These are phyloP conservation scores for Saccharomyces hybrid DNA, from an alignment of 1,139 yeast species.

Conservation along the genomic window DNA sequence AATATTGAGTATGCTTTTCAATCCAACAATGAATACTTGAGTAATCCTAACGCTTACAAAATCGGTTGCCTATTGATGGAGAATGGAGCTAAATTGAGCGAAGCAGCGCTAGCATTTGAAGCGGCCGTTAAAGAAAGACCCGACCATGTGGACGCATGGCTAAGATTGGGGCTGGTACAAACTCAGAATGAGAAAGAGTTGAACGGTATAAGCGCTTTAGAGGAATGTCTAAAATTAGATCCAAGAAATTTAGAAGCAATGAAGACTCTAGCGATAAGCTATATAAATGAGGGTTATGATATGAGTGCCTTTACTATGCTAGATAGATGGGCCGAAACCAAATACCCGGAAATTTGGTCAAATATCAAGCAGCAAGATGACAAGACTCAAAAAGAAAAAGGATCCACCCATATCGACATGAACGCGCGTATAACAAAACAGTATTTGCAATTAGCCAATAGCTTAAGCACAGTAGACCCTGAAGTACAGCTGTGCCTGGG, in stretches of 20 bases:
- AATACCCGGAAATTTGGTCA: conserved; percentile 55
- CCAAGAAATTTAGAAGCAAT: conserved; percentile 74
- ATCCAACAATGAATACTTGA: conserved; percentile 66
- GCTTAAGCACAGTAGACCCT: conserved; percentile 84
- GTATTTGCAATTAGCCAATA: conserved; percentile 77
- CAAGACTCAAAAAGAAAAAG: conserved; percentile 42
- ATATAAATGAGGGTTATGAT: conserved; percentile 94
- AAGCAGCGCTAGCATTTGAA: conserved; percentile 94
- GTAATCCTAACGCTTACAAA: conserved; percentile 78
- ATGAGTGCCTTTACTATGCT: conserved; percentile 92
- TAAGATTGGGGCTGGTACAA: conserved; percentile 85
- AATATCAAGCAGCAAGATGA: conserved; percentile 33
- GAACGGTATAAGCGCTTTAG: conserved; percentile 87
- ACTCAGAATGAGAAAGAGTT: conserved; percentile 95
- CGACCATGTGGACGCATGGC: conserved; percentile 84
- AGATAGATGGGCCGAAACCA: conserved; percentile 88
- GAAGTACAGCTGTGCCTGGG: conserved; percentile 94
- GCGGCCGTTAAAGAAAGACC: conserved; percentile 86
- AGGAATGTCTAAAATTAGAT: conserved; percentile 74
- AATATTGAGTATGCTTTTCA: conserved; percentile 80
- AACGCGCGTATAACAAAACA: conserved; percentile 76
- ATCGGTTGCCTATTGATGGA: conserved; percentile 90
- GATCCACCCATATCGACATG: conserved; percentile 48
- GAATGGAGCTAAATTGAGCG: conserved; percentile 90
- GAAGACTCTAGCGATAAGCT: conserved; percentile 85